Base-by-base conservation (phyloP, 371 early-diverging fungal species). In the Encephalitozoon romaleae region DNA sequence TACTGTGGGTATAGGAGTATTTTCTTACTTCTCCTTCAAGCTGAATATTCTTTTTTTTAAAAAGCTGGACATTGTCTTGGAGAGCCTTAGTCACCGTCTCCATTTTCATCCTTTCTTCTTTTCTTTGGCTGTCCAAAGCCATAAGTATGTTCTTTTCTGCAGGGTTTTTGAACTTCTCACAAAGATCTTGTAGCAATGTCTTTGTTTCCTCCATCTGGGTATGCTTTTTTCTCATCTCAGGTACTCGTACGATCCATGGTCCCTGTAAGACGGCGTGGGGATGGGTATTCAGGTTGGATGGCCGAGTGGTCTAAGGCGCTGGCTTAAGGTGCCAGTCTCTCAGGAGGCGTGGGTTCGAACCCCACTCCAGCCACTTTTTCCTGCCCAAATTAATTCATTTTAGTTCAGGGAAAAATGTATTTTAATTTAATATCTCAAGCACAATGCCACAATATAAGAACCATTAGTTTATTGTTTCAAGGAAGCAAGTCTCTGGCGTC, bases 221-320 rank as follows among this genome's bases (percentile, higher is more conserved):
- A 38, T 59, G 21, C n/a, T 42, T 30, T 30, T 30, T 59, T 34
- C n/a, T 34, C 26, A 8, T 34, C 28, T 59, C 59, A 59, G 59
- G 59, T 59, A 59, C 28, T 26, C 30, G 30, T 30, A 11, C n/a
- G n/a, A n/a, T n/a, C n/a, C n/a, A n/a, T n/a, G 43, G 11, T 2
- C 43, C 3, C 18, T 47, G 18, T 21, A 47, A 47, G 21, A 18
- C 3, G 12, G 12, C 1, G 49, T 2, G 49, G n/a, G 3, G 2
- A 8, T 21, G 4, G 21, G 18, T 3, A 4, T 21, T 1, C 15
- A n/a, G 72, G 72, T 78, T 78, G 78, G 81, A 71, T 83, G 83
- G 83, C 83, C 83, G 83, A 83, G 83, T 78, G 83, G 83, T 83
- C 83, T 78, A 83, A 83, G 83, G 83, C 83, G 83, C 78, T 70